Conservation (phyloP, 2,329 filamentous ascomycete species). For the Bisporella sp. region DNA sequence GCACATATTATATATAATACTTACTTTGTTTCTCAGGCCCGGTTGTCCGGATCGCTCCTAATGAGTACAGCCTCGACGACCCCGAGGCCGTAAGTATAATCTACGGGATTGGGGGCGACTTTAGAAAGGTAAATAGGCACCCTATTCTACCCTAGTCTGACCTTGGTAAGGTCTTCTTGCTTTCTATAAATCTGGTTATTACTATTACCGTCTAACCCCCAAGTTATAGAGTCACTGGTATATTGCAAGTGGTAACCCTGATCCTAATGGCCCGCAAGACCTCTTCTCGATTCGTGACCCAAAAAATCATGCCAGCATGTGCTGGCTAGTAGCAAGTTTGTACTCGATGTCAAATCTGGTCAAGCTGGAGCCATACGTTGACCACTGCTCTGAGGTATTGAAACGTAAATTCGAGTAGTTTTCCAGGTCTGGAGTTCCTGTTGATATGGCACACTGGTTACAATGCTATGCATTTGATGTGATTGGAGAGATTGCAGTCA, state of each 20-base stretch:
- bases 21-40: constrained; percentile 18
- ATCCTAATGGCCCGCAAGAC: neutral
- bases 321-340: constrained; percentile 34
- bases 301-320: constrained; percentile 28
- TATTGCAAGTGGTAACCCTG: too few relatives aligned
- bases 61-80: constrained; percentile 39
- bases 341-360: constrained; percentile 41
- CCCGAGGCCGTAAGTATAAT: constrained; percentile 33
- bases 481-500: constrained; percentile 39
- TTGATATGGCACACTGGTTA: constrained; percentile 36
- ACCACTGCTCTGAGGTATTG: constrained; percentile 37
- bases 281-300: constrained; percentile 29
- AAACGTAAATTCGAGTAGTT: constrained; percentile 29
- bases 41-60: constrained; percentile 40
- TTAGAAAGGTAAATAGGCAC: constrained; percentile 26
- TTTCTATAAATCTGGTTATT: too few relatives aligned
- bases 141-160: too few relatives aligned
- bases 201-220: too few relatives aligned
- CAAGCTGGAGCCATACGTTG: constrained; percentile 39
- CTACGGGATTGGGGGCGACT: constrained; percentile 33
- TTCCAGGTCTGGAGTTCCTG: constrained; percentile 15
- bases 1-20: neutral
- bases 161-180: too few relatives aligned
- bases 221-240: too few relatives aligned
- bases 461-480: too few relatives aligned